Evolutionary conservation across 1,139 yeast genomes (phyloP).

Genomic region (Magnusiomyces tetraspermus): DNA sequence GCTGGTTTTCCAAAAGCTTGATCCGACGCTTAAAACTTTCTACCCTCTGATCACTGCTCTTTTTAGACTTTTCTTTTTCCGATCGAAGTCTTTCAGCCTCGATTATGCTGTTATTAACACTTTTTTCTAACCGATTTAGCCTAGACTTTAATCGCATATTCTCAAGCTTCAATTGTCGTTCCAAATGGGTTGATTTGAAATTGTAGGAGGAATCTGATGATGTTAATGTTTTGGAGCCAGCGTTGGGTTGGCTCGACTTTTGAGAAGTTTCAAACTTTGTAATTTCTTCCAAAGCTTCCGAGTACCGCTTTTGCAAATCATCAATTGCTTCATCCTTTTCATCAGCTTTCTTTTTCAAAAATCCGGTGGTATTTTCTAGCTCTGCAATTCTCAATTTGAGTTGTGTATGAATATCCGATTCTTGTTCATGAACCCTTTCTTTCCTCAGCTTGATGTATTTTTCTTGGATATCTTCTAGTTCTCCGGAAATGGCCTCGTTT

Average conservation of each 20-base stretch:
- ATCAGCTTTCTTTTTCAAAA: background rate
- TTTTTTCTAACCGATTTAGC: slow-evolving; percentile 14
- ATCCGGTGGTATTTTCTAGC: background rate
- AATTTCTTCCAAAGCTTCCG: background rate
- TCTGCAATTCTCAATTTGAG: background rate
- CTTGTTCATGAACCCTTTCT: no score
- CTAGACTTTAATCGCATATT: slow-evolving; percentile 14
- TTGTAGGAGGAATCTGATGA: no score
- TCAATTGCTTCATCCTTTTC: background rate
- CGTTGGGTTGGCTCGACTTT: background rate
- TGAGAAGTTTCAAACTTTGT: background rate
- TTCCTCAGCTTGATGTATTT: background rate
- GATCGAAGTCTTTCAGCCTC: slow-evolving; percentile 14
- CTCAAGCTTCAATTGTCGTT: slow-evolving; percentile 12
- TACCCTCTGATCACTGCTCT: slow-evolving; percentile 17
- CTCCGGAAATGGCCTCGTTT: background rate
- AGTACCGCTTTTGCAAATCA: background rate
- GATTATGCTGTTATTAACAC: slow-evolving; percentile 14
- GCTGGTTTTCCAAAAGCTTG: slow-evolving; percentile 10
- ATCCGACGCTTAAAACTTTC: slow-evolving; percentile 17
- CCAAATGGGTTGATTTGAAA: background rate
- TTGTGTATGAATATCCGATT: no score
- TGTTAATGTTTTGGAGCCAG: background rate
- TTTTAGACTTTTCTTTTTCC: slow-evolving; percentile 17
- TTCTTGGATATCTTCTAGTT: background rate